phyloP scores from a whole-genome alignment of 2,329 filamentous ascomycete genomes.

The Proliferodiscus dingleyae region DNA sequence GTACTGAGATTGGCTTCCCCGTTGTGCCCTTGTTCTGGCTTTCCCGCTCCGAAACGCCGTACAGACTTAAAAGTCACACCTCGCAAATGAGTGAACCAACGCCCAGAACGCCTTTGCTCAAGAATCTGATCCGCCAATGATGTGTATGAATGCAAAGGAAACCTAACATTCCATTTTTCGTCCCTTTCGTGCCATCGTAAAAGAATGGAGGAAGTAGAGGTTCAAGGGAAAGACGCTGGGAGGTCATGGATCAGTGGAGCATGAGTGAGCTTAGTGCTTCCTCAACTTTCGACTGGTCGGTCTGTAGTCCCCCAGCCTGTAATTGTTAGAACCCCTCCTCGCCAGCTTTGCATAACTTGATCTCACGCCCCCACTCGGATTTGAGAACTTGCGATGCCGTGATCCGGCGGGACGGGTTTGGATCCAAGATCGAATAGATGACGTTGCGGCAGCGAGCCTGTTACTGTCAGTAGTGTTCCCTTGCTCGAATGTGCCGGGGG shows the following conservation, averaged over 20 bases:
- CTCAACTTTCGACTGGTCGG: no score
- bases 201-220: not conserved
- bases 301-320: constrained; percentile 12
- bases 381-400: constrained; percentile 95
- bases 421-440: constrained; percentile 97
- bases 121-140: not conserved
- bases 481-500: no score
- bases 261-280: constrained; percentile 9
- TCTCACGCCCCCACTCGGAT: constrained; percentile 97
- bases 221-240: constrained; percentile 4
- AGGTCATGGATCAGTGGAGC: constrained; percentile 7
- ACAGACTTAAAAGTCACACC: not conserved
- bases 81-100: not conserved
- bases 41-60: not conserved
- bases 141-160: not conserved
- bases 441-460: constrained; percentile 97
- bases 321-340: constrained; percentile 78
- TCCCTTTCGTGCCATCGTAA: no score
- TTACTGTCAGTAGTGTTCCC: constrained; percentile 4
- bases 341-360: constrained; percentile 93
- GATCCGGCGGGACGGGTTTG: constrained; percentile 85
- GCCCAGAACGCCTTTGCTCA: not conserved
- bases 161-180: no score
- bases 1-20: not conserved
- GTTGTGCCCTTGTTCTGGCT: not conserved